Evolutionary conservation across 768 basidiomycete species (phyloP).

Genomic region (Collybiopsis luxurians): DNA sequence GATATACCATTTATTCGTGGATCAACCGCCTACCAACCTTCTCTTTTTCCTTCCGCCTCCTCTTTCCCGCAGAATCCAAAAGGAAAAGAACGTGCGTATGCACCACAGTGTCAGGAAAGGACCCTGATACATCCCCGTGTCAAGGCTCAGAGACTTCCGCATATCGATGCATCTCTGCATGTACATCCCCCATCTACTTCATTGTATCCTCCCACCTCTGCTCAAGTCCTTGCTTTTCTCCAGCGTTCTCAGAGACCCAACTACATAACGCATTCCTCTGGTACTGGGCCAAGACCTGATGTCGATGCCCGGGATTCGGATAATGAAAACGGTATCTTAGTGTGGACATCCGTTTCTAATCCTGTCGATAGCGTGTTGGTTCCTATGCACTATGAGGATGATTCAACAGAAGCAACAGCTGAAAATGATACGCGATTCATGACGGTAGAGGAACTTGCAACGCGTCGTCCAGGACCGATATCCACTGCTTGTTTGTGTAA

Average conservation of each 20-base stretch:
- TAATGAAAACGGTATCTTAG: constrained; percentile 17
- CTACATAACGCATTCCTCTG: not conserved
- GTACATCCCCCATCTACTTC: constrained; percentile 1
- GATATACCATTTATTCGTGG: not conserved
- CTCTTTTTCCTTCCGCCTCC: not conserved
- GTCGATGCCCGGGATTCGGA: not conserved
- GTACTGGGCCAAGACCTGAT: not conserved
- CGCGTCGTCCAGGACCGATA: constrained; percentile 11
- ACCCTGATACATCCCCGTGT: not conserved
- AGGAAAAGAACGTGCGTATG: not conserved
- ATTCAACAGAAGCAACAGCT: constrained; percentile 34
- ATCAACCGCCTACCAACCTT: not conserved
- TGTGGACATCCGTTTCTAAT: constrained; percentile 56
- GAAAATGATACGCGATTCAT: constrained; percentile 22
- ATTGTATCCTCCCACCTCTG: not conserved
- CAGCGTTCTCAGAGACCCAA: not conserved
- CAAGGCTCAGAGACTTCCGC: constrained; percentile 1
- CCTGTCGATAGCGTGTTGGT: constrained; percentile 54
- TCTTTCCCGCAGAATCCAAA: not conserved
- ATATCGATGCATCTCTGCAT: constrained; percentile 4
- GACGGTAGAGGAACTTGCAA: not conserved
- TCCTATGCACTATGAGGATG: constrained; percentile 52
- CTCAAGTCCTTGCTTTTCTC: constrained; percentile 3
- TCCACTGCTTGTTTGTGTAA: constrained; percentile 61
- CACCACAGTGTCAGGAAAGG: not conserved